These are phyloP conservation scores for Penicillium sp. DNA, from an alignment of 2,329 filamentous ascomycete species.

Conservation along the genomic window DNA sequence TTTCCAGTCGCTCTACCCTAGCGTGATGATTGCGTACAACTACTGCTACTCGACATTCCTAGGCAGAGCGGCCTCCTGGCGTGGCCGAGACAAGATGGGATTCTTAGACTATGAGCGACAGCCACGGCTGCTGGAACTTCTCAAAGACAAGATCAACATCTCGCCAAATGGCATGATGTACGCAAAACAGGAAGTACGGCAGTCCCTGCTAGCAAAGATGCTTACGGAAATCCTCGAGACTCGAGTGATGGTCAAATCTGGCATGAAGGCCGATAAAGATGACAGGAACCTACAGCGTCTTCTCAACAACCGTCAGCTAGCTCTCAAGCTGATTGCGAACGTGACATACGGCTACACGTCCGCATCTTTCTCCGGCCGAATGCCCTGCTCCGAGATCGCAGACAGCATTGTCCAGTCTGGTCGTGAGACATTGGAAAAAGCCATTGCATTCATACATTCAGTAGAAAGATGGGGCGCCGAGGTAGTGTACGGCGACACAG, in stretches of 20 bases:
- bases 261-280: conserved; percentile 91
- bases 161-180: conserved; percentile 98
- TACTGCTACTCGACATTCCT: conserved; percentile 98
- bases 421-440: conserved; percentile 89
- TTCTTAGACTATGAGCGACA: conserved; percentile 84
- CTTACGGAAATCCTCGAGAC: conserved; percentile 93
- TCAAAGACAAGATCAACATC: conserved; percentile 86
- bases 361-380: conserved; percentile 91
- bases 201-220: conserved; percentile 94
- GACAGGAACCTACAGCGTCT: conserved; percentile 83
- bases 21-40: conserved; percentile 99
- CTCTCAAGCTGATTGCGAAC: conserved; percentile 95
- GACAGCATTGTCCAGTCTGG: conserved; percentile 98
- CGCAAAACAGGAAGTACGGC: conserved; percentile 78
- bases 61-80: conserved; percentile 81
- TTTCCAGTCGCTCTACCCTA: conserved; percentile 94
- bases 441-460: conserved; percentile 89
- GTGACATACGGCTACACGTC: conserved; percentile 98
- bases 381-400: conserved; percentile 97
- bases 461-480: conserved; percentile 87
- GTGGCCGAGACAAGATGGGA: conserved; percentile 92
- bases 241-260: conserved; percentile 94
- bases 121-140: conserved; percentile 70
- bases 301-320: conserved; percentile 89
- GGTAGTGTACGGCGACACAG: conserved; percentile 97